Evolutionary conservation across 2,329 filamentous ascomycete species (phyloP).

Genomic region (Calonectria pauciramosa): DNA sequence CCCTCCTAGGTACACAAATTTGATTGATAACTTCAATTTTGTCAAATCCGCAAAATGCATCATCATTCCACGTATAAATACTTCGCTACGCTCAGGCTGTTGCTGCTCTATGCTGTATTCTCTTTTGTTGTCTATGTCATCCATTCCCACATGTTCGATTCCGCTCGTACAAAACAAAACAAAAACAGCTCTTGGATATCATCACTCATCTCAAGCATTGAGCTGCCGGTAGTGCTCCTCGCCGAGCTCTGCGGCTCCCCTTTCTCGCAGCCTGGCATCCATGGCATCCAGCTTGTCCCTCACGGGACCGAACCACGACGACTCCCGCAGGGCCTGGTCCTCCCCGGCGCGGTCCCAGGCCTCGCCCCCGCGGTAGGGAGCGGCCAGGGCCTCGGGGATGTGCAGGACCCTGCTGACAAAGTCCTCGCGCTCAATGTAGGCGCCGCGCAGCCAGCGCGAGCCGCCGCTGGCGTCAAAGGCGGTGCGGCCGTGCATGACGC

Average conservation of each 20-base stretch:
- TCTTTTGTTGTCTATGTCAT: background rate
- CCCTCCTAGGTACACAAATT: background rate
- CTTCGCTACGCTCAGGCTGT: slow-evolving; percentile 24
- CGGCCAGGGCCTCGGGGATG: slow-evolving; percentile 46
- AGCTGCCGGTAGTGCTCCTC: slow-evolving; percentile 33
- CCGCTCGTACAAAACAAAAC: background rate
- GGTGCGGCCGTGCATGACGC: slow-evolving; percentile 86
- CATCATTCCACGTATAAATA: slow-evolving; percentile 4
- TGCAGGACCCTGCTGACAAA: slow-evolving; percentile 55
- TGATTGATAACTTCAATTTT: background rate
- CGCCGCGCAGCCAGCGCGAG: slow-evolving; percentile 85
- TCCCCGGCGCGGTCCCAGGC: slow-evolving; percentile 45
- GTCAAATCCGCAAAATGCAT: slow-evolving; percentile 6
- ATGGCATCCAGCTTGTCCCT: slow-evolving; percentile 27
- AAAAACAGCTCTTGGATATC: no score
- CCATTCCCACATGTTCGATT: background rate
- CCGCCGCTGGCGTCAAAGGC: slow-evolving; percentile 78
- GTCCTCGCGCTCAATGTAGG: slow-evolving; percentile 77
- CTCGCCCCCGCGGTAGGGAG: slow-evolving; percentile 38
- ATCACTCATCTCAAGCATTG: slow-evolving; percentile 20
- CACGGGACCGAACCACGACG: slow-evolving; percentile 46
- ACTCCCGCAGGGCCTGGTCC: slow-evolving; percentile 40
- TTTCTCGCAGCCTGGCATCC: slow-evolving; percentile 31
- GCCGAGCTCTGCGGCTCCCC: slow-evolving; percentile 38
- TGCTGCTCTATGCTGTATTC: background rate